Evolutionary conservation across 2,329 filamentous ascomycete genomes (phyloP).

Genomic region (Curvularia hawaiiensis): DNA sequence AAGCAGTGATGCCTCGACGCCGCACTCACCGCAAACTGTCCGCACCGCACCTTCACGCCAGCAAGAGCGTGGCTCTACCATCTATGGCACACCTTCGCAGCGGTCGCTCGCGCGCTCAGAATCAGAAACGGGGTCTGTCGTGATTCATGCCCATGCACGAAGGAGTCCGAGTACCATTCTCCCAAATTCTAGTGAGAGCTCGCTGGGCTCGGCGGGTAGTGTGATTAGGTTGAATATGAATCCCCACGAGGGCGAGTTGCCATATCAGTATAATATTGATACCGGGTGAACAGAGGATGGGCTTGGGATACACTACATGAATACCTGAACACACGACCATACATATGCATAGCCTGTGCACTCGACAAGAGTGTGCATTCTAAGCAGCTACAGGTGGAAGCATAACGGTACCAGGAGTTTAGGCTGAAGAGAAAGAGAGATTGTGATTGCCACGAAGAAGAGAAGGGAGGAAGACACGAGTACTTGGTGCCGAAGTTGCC

Average conservation of each 20-base stretch:
- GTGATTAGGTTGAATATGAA: conserved; percentile 35
- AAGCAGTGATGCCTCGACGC: conserved; percentile 16
- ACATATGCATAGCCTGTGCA: not conserved
- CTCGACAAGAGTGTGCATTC: not conserved
- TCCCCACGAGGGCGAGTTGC: conserved; percentile 37
- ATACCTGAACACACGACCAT: not conserved
- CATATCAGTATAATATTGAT: conserved; percentile 37
- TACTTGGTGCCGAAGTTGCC: not conserved
- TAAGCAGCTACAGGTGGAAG: not conserved
- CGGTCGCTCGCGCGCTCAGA: conserved; percentile 25
- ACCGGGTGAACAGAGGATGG: conserved; percentile 11
- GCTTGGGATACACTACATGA: not conserved
- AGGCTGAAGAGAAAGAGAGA: not conserved
- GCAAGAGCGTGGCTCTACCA: conserved; percentile 27
- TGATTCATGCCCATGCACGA: conserved; percentile 21
- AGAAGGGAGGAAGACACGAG: not conserved
- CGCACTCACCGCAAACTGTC: conserved; percentile 35
- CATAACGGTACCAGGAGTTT: not conserved
- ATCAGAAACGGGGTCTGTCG: conserved; percentile 36
- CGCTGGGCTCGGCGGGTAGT: conserved; percentile 28
- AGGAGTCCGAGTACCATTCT: conserved; percentile 39
- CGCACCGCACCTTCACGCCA: conserved; percentile 39
- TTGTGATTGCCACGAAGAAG: not conserved
- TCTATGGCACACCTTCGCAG: conserved; percentile 31
- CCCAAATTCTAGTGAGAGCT: conserved; percentile 39